A percentile compares a stretch with the other conserved stretches of the same genome.
Conservation (phyloP, 192 early-diverging fungal genomes). For the Chytriomyces confervae region DNA sequence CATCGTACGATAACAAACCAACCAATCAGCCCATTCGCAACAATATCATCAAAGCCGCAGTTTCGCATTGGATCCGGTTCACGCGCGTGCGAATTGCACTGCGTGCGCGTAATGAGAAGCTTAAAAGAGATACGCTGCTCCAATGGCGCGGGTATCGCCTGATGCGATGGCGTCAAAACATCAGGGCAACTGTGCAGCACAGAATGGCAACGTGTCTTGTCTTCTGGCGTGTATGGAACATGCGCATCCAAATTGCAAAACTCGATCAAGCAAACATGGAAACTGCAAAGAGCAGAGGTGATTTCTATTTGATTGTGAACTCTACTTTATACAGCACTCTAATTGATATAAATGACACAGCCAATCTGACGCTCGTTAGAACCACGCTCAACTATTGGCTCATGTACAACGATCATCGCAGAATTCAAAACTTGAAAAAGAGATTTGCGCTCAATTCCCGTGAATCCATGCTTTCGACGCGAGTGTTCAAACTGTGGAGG, state of each 20-base stretch:
- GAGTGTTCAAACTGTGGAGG: neutral
- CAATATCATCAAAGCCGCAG: too few species aligned
- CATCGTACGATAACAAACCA: too few species aligned
- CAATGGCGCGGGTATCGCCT: neutral
- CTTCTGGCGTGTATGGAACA: neutral
- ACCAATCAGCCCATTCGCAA: too few species aligned
- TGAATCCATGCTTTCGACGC: neutral
- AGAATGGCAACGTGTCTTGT: neutral
- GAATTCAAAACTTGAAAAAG: constrained; percentile 21
- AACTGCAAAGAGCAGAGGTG: neutral
- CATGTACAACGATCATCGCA: constrained; percentile 7
- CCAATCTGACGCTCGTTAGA: neutral
- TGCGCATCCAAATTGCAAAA: neutral
- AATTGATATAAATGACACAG: neutral
- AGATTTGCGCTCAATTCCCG: neutral
- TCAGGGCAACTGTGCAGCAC: neutral
- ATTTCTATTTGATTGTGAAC: neutral
- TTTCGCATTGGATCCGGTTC: too few species aligned
- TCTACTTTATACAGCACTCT: neutral
- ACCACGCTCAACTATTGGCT: neutral
- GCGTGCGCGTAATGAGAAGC: too few species aligned
- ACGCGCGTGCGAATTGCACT: too few species aligned
- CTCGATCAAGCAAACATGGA: neutral
- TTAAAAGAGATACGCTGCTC: neutral
- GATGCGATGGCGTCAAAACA: neutral